Evolutionary conservation across 2,329 filamentous ascomycete genomes (phyloP).

Genomic region (Colletotrichum cuscutae): DNA sequence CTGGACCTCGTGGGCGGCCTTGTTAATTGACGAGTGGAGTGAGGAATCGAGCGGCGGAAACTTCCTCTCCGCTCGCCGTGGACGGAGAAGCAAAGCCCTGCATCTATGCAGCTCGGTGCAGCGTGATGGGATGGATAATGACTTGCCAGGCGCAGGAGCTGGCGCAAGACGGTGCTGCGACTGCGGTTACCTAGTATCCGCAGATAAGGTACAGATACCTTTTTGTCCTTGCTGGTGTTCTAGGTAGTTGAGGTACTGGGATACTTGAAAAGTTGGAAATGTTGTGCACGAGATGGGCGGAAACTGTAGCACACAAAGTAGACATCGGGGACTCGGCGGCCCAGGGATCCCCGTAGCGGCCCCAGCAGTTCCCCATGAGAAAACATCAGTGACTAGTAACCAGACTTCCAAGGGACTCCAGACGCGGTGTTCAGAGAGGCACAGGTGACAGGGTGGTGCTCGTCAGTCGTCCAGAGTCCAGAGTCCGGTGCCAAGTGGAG

Average conservation of each 20-base stretch:
- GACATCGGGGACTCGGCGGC: background rate
- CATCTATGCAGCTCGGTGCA: background rate
- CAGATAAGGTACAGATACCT: background rate
- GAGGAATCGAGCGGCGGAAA: slow-evolving; percentile 17
- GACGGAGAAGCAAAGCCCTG: slow-evolving; percentile 5
- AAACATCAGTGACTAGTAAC: background rate
- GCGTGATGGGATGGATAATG: background rate
- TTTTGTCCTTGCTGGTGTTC: too few relatives aligned
- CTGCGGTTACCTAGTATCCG: background rate
- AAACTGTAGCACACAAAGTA: slow-evolving; percentile 7
- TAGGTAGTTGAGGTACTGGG: too few relatives aligned
- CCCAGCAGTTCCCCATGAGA: background rate
- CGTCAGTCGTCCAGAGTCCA: background rate
- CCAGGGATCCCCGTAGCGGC: slow-evolving; percentile 1
- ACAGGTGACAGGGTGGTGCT: background rate
- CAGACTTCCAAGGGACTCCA: background rate
- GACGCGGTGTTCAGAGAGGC: background rate
- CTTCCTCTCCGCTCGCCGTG: slow-evolving; percentile 17
- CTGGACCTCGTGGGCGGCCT: background rate
- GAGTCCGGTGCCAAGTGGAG: background rate
- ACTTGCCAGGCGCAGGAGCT: background rate
- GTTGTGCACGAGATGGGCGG: background rate
- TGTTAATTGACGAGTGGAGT: background rate
- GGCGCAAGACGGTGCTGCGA: background rate
- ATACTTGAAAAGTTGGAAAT: too few relatives aligned